A percentile compares a stretch with the other conserved stretches of the same genome.
These are phyloP conservation scores for Rickenella mellea DNA, from an alignment of 768 basidiomycete genomes.

Conservation along the genomic window DNA sequence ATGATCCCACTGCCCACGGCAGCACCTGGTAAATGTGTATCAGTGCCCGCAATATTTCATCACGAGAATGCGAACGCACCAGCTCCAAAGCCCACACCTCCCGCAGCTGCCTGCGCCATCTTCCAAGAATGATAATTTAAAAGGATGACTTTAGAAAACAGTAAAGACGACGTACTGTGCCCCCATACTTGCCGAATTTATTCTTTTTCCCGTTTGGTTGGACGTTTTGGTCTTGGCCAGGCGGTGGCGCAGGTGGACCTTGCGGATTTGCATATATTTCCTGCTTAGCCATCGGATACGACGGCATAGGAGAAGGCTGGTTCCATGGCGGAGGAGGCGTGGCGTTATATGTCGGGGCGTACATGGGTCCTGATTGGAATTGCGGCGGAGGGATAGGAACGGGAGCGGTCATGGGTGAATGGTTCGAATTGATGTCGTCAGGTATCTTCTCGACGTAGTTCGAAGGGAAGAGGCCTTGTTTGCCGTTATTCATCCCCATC, in stretches of 20 bases:
- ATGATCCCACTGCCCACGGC: slow-evolving; percentile 44
- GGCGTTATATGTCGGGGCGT: not conserved
- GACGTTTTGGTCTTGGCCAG: not conserved
- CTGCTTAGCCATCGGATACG: not conserved
- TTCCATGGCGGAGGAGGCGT: not conserved
- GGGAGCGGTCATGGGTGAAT: not conserved
- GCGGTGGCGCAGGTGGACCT: slow-evolving; percentile 1
- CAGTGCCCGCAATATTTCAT: not conserved
- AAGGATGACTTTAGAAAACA: not conserved
- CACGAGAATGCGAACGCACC: slow-evolving; percentile 30
- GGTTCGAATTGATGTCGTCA: slow-evolving; percentile 10
- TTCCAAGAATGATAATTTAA: slow-evolving; percentile 4
- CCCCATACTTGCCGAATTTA: slow-evolving; percentile 47
- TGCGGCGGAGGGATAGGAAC: not conserved
- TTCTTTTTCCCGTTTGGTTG: slow-evolving; percentile 36
- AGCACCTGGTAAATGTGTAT: slow-evolving; percentile 23
- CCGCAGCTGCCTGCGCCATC: slow-evolving; percentile 33
- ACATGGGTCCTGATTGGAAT: not conserved
- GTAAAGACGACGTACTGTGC: slow-evolving; percentile 34
- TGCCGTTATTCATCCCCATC: slow-evolving; percentile 57
- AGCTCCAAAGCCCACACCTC: slow-evolving; percentile 72
- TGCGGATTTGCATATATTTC: not conserved
- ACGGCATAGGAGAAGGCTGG: not conserved
- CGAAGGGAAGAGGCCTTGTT: slow-evolving; percentile 70
- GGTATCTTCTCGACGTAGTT: slow-evolving; percentile 58